Base-by-base conservation (phyloP, 1,284 basidiomycete genomes). In the Entoloma clypeatum region DNA sequence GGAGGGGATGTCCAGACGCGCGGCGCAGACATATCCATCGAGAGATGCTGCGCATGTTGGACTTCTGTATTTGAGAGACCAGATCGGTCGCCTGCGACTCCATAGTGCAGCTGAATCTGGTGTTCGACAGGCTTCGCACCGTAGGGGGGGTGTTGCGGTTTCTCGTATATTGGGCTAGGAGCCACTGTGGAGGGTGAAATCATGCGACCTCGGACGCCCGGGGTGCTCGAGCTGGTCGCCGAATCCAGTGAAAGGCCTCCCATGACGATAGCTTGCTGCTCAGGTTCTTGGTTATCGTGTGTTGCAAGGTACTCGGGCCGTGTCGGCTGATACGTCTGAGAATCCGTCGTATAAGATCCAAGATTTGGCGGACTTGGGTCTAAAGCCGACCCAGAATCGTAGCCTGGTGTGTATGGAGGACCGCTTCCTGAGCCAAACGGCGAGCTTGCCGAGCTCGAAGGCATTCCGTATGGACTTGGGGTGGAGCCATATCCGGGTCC, bases 351-450 rank as follows among this genome's bases (percentile, higher is more conserved):
- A n/a, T n/a, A n/a, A n/a, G n/a, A n/a, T n/a, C n/a, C n/a, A n/a
- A n/a, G n/a, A n/a, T n/a, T n/a, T n/a, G n/a, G n/a, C 2, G 50
- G 43, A 41, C 37, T 43, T 23, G 49, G 11, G 18, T 19, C 25
- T 16, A 31, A 29, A 4, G 32, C 16, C 7, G 52, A 48, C 25
- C 16, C 36, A 22, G 48, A n/a, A 17, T 36, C 46, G 34, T 58
- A 61, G 3, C 54, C 54, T 7, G 60, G 58, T 14, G 61, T 60
- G 27, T 52, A 45, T 5, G 58, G 52, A 22, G 56, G 55, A 6
- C 50, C 51, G 36, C 45, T 53, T 18, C 56, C 44, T n/a, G 51
- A 48, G n/a, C 53, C 48, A 42, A 59, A 61, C 4, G 62, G 59
- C n/a, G 60, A 60, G 27, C 54, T 51, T 8, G 51, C 49, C 7